Percentiles rank a stretch among this genome's conserved stretches.
Evolutionary conservation across 176 grass and related monocot genomes (phyloP).

Genomic region (Triticum turgidum): DNA sequence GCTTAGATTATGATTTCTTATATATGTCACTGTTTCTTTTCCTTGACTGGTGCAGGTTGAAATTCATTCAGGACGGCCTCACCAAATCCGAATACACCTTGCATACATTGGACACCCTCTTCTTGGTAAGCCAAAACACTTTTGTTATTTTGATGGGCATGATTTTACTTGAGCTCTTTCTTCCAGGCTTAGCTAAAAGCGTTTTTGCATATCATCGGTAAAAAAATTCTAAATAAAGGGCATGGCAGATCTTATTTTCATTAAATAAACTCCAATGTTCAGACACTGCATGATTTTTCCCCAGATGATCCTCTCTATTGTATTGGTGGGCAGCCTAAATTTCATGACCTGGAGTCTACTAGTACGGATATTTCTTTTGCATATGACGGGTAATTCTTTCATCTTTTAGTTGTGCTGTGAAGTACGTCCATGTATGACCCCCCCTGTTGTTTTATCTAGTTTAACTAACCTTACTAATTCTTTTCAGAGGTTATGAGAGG

Average conservation of each 20-base stretch:
- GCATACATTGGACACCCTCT: constrained; percentile 80
- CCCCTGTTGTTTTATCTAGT: neutral
- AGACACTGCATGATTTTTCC: neutral
- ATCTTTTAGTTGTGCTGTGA: constrained; percentile 11
- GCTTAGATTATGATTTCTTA: constrained; percentile 2
- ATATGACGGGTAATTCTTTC: constrained; percentile 70
- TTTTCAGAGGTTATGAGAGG: constrained; percentile 78
- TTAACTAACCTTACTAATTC: neutral
- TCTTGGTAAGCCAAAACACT: constrained; percentile 46
- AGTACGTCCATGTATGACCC: neutral
- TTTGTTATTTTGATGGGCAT: neutral
- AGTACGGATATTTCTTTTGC: constrained; percentile 49
- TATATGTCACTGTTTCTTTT: constrained; percentile 12
- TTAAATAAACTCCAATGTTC: constrained; percentile 13
- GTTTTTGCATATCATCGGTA: neutral
- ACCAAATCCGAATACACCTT: constrained; percentile 90
- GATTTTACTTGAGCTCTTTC: neutral
- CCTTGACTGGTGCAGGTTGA: constrained; percentile 59
- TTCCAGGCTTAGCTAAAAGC: neutral
- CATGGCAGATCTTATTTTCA: constrained; percentile 6
- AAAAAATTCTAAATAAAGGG: neutral
- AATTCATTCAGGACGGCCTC: constrained; percentile 83
- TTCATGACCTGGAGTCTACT: constrained; percentile 34
- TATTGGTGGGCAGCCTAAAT: constrained; percentile 66
- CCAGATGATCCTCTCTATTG: constrained; percentile 88